Percentiles rank a stretch among this genome's conserved stretches.
Conservation (phyloP, 2,329 filamentous ascomycete species). For the Colletotrichum tropicale region DNA sequence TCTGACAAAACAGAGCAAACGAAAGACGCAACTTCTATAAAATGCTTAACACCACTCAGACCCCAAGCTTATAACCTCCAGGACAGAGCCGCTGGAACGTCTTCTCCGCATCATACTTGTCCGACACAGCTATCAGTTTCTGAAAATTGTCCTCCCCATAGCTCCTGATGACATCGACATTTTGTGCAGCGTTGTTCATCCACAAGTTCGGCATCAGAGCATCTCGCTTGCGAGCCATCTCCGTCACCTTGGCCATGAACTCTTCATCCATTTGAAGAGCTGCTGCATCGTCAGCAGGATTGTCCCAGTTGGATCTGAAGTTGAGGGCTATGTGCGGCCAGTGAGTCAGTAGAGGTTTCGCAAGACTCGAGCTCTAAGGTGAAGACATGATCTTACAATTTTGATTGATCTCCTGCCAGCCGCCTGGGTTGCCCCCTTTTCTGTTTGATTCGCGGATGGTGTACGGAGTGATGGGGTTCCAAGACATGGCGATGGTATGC, state of each 20-base stretch:
- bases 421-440: neutral
- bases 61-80: neutral
- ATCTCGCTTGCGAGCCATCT: neutral
- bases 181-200: neutral
- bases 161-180: neutral
- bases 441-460: neutral
- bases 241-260: accelerated
- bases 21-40: no score
- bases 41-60: neutral
- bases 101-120: neutral
- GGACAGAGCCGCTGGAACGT: neutral
- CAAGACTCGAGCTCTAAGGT: no score
- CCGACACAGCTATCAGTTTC: neutral
- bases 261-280: neutral
- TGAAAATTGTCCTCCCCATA: neutral
- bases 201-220: neutral
- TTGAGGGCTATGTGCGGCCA: neutral
- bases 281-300: neutral
- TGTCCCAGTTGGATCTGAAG: neutral
- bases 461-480: neutral
- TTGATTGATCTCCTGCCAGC: neutral
- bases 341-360: no score
- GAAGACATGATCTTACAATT: neutral
- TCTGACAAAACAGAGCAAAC: no score
- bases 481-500: neutral